Evolutionary conservation across 257 asterid species (phyloP).

Genomic region (Nicotiana tomentosiformis): DNA sequence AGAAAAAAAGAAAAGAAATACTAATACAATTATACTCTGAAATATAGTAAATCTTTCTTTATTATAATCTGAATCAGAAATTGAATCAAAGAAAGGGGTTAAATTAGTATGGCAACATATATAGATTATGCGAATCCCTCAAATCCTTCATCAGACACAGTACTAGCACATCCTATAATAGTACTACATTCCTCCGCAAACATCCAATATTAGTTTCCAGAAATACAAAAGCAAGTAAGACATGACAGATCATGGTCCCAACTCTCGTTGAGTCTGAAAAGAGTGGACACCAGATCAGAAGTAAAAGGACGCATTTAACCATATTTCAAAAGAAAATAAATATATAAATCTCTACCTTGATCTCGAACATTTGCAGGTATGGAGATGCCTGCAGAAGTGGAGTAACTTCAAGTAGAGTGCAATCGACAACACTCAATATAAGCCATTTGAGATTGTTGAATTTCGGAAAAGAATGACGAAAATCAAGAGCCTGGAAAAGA

Average conservation of each 20-base stretch:
- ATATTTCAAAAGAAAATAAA: not conserved
- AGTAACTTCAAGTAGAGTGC: not conserved
- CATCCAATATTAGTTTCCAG: too few relatives aligned
- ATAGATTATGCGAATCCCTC: too few relatives aligned
- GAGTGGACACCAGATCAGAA: not conserved
- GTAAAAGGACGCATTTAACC: not conserved
- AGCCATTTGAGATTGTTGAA: not conserved
- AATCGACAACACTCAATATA: not conserved
- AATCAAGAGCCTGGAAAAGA: not conserved
- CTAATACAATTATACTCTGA: too few relatives aligned
- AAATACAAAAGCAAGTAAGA: too few relatives aligned
- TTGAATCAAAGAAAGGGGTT: too few relatives aligned
- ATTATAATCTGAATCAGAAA: too few relatives aligned
- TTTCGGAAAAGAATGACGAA: not conserved
- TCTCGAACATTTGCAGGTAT: not conserved
- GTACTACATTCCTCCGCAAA: too few relatives aligned
- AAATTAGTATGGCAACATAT: too few relatives aligned
- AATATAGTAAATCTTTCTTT: too few relatives aligned
- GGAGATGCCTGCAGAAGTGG: not conserved
- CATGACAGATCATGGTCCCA: not conserved
- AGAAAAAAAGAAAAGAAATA: not conserved
- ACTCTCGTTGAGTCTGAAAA: not conserved
- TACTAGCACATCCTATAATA: not conserved
- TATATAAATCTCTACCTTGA: not conserved
- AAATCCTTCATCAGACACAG: not conserved